These are phyloP conservation scores for Rhodotorula paludigena DNA, from an alignment of 768 basidiomycete species.

Conservation along the genomic window DNA sequence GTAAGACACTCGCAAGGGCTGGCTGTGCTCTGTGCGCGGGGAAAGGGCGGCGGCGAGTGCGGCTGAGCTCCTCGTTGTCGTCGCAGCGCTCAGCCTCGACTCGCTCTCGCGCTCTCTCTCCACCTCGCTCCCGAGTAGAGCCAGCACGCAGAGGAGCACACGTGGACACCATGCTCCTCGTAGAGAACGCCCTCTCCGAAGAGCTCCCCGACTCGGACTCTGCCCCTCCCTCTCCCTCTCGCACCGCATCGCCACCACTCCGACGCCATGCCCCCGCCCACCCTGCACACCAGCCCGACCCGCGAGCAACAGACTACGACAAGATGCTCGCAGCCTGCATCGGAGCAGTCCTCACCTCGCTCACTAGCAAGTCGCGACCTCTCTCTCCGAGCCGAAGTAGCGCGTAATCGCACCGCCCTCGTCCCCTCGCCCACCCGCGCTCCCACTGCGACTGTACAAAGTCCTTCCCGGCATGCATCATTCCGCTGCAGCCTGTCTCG, in stretches of 20 bases:
- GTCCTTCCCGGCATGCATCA: too few species aligned
- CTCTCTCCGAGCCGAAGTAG: neutral
- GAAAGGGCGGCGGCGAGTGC: too few species aligned
- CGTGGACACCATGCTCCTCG: constrained; percentile 6
- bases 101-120: neutral
- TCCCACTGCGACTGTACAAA: too few species aligned
- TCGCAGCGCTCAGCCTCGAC: too few species aligned
- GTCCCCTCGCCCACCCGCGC: too few species aligned
- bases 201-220: constrained; percentile 2
- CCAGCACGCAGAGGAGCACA: neutral
- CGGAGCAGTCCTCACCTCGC: constrained; percentile 39
- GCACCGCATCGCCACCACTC: neutral
- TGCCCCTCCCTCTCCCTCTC: neutral
- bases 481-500: too few species aligned
- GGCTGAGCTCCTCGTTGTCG: too few species aligned
- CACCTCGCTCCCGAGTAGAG: neutral
- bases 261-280: neutral
- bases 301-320: constrained; percentile 18
- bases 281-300: neutral
- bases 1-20: too few species aligned
- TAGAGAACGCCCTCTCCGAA: constrained; percentile 24
- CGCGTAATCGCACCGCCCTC: neutral
- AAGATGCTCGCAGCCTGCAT: constrained; percentile 41
- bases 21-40: too few species aligned
- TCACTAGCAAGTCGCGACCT: constrained; percentile 37